phyloP scores from a whole-genome alignment of 2,329 filamentous ascomycete genomes.

The Phyllosticta citribraziliensis region DNA sequence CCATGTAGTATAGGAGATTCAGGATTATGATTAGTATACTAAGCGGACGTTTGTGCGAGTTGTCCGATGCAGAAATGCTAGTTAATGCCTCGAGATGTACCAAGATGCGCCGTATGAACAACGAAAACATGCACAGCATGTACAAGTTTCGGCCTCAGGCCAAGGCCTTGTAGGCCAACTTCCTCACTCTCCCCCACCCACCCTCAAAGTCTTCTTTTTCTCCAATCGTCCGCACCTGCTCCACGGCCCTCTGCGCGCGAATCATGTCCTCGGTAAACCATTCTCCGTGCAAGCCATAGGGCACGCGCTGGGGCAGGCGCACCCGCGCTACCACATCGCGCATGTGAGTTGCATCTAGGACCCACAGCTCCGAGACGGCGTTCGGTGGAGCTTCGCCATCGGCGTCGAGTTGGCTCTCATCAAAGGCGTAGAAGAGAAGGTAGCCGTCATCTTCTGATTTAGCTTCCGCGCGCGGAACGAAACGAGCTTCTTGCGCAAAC shows the following conservation, averaged over 20 bases:
- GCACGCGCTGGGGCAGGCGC: constrained; percentile 54
- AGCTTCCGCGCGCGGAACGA: constrained; percentile 41
- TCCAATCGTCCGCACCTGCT: constrained; percentile 20
- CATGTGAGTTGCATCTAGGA: constrained; percentile 57
- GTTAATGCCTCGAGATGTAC: neutral
- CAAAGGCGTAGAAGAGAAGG: constrained; percentile 59
- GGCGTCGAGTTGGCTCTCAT: constrained; percentile 53
- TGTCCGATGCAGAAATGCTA: no score
- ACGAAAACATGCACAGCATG: neutral
- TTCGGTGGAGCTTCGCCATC: constrained; percentile 34
- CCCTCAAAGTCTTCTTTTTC: constrained; percentile 9
- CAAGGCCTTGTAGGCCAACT: constrained; percentile 17
- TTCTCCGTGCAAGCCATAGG: constrained; percentile 57
- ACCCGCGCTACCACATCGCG: constrained; percentile 48
- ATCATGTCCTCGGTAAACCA: constrained; percentile 51
- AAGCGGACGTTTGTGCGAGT: no score
- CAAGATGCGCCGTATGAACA: neutral
- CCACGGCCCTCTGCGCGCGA: constrained; percentile 34
- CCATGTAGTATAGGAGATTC: no score
- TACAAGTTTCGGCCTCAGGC: neutral
- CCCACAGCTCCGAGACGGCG: constrained; percentile 53
- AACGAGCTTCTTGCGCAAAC: constrained; percentile 59
- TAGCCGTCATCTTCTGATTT: constrained; percentile 55
- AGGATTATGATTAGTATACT: no score
- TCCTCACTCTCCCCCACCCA: constrained; percentile 22